Evolutionary conservation across 495 filamentous ascomycete species (phyloP).

Genomic region (Aspergillus haitiensis): DNA sequence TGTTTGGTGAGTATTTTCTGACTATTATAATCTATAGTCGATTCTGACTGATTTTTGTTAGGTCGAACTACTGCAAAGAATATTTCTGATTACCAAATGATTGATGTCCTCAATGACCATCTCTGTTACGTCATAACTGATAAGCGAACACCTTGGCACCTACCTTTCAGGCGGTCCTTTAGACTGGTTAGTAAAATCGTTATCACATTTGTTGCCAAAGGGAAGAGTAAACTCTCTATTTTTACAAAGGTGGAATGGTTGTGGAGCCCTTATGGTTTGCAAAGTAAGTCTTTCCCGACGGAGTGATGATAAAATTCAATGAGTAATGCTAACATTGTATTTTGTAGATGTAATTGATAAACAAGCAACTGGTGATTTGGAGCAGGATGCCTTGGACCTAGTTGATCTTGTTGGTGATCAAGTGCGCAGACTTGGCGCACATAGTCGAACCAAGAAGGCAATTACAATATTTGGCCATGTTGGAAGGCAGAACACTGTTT

Average conservation of each 20-base stretch:
- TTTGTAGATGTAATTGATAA: slow-evolving; percentile 65
- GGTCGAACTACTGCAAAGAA: slow-evolving; percentile 51
- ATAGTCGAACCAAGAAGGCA: slow-evolving; percentile 85
- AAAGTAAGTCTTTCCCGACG: slow-evolving; percentile 46
- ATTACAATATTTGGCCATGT: slow-evolving; percentile 87
- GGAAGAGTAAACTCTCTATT: slow-evolving; percentile 85
- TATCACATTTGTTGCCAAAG: slow-evolving; percentile 89
- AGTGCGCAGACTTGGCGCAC: slow-evolving; percentile 71
- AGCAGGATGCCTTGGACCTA: slow-evolving; percentile 81
- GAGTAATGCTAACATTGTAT: slow-evolving; percentile 16
- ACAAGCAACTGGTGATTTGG: slow-evolving; percentile 76
- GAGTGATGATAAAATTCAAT: neutral
- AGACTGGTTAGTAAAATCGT: slow-evolving; percentile 86
- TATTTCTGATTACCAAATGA: slow-evolving; percentile 80
- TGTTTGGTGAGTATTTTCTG: slow-evolving; percentile 54
- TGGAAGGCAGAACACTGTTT: slow-evolving; percentile 66
- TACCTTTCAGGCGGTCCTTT: slow-evolving; percentile 77
- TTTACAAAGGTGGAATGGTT: slow-evolving; percentile 87
- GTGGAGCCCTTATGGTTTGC: slow-evolving; percentile 59
- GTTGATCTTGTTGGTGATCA: slow-evolving; percentile 84
- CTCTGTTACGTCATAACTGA: slow-evolving; percentile 93
- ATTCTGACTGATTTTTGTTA: slow-evolving; percentile 23
- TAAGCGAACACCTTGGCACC: slow-evolving; percentile 84
- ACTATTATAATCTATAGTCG: neutral
- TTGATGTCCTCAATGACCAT: slow-evolving; percentile 91